Base-by-base conservation (phyloP, 345 rosid genomes). In the Brassica nigra region DNA sequence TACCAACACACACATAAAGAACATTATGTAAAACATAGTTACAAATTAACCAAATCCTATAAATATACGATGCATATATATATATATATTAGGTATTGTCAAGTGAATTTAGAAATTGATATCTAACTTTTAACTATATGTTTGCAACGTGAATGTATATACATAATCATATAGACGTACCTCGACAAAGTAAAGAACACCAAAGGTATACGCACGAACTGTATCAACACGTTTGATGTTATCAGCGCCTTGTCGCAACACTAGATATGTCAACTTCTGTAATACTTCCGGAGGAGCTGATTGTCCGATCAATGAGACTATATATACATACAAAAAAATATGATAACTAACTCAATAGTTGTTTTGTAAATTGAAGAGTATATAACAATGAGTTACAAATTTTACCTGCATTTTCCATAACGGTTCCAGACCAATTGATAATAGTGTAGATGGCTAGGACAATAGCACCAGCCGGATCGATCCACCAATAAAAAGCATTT, bases 151-250 rank as follows among this genome's bases (percentile, higher is more conserved):
- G 20, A 61, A 12, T 29, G 44, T 36, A 20, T 10, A 10, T 20
- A 58, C 29, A 58, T 36, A 37, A 2, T 42, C 12, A 47, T 27
- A 16, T 61, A 68, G 12, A 68, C 95, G 37, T 15, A 90, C 97
- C 97, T 95, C 99, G 5, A 95, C 99, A 79, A 95, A 95, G 71
- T 91, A 92, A 36, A 95, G 95, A 75, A 90, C 95, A 47, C 99
- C 97, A 5, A 92, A 92, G 33, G 97, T 90, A 82, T 95, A 95
- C 37, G 99, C 97, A 5, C 97, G 97, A 27, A 95, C 96, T 1
- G 99, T 95, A 67, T 92, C 99, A 0, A 95, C 85, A 8, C 88
- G 93, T 85, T 89, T 89, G 82, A 95, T 86, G 69, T 74, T 79
- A 66, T 81, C 61, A 0, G 34, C 74, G 8, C 93, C 93, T 77